These are phyloP conservation scores for Thozetella sp. DNA, from an alignment of 495 filamentous ascomycete species.

Conservation along the genomic window DNA sequence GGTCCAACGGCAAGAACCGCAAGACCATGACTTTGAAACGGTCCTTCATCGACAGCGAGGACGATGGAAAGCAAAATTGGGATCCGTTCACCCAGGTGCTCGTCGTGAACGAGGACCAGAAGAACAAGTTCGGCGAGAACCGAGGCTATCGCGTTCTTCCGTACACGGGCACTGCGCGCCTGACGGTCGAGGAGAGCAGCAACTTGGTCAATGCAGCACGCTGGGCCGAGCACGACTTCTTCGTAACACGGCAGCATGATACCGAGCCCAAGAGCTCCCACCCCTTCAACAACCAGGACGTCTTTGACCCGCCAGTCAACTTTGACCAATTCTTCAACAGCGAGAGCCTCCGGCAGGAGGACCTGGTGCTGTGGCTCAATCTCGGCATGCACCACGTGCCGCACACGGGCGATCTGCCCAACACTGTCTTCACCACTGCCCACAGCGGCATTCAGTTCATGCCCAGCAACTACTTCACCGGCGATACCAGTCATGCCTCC, in stretches of 20 bases:
- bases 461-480: slow-evolving; percentile 41
- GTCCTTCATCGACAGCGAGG: slow-evolving; percentile 43
- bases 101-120: slow-evolving; percentile 52
- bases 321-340: slow-evolving; percentile 58
- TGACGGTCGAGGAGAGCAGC: slow-evolving; percentile 49
- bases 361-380: slow-evolving; percentile 57
- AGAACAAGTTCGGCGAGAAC: slow-evolving; percentile 55
- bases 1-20: slow-evolving; percentile 41
- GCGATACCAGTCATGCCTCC: slow-evolving; percentile 20
- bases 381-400: slow-evolving; percentile 62
- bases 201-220: slow-evolving; percentile 44
- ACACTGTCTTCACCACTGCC: slow-evolving; percentile 51
- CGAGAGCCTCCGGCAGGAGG: slow-evolving; percentile 54
- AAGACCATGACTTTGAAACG: slow-evolving; percentile 58
- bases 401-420: slow-evolving; percentile 56
- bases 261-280: slow-evolving; percentile 48
- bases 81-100: slow-evolving; percentile 45
- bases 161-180: slow-evolving; percentile 36
- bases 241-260: slow-evolving; percentile 53
- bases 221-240: slow-evolving; percentile 53
- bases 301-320: slow-evolving; percentile 51
- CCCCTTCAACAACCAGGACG: slow-evolving; percentile 47
- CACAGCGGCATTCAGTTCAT: slow-evolving; percentile 41
- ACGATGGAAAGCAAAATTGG: slow-evolving; percentile 53
- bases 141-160: slow-evolving; percentile 55